phyloP scores from a whole-genome alignment of 768 basidiomycete species.

The Leccinum incarnatum region DNA sequence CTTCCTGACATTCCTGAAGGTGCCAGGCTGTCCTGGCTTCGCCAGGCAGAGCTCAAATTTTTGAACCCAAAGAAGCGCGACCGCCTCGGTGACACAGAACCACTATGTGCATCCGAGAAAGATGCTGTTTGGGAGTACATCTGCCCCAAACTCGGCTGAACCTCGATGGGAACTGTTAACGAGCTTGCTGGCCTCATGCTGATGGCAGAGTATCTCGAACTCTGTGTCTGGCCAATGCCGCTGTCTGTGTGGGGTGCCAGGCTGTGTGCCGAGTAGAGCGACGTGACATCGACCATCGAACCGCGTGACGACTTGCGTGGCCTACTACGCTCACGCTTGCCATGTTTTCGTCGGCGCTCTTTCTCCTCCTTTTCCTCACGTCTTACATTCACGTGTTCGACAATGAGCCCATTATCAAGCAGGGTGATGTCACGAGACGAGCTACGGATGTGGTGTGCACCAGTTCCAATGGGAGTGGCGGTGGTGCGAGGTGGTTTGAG shows the following conservation, averaged over 20 bases:
- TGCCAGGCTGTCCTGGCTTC: constrained; percentile 79
- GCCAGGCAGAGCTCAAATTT: constrained; percentile 68
- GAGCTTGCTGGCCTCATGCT: constrained; percentile 62
- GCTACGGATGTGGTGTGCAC: constrained; percentile 41
- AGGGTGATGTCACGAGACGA: constrained; percentile 74
- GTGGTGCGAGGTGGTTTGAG: constrained; percentile 59
- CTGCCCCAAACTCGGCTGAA: constrained; percentile 56
- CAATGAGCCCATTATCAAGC: constrained; percentile 85
- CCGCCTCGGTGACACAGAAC: constrained; percentile 63
- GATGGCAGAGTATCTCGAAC: constrained; percentile 58
- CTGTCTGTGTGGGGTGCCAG: constrained; percentile 54
- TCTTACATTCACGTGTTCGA: constrained; percentile 82
- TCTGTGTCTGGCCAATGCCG: constrained; percentile 52
- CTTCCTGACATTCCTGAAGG: constrained; percentile 82
- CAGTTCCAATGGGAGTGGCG: constrained; percentile 31
- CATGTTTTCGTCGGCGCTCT: constrained; percentile 67
- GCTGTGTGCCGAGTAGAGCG: constrained; percentile 68
- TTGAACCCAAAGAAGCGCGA: constrained; percentile 77
- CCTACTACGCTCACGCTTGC: constrained; percentile 51
- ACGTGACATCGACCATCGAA: constrained; percentile 68
- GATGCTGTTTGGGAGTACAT: constrained; percentile 76
- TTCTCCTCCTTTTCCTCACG: constrained; percentile 75
- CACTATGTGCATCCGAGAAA: constrained; percentile 77
- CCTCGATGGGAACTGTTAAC: constrained; percentile 55
- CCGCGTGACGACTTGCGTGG: constrained; percentile 73